Evolutionary conservation across 192 early-diverging fungal genomes (phyloP), one percentile per base, ranked within the genome.

Genomic region (Umbelopsis ramanniana): DNA sequence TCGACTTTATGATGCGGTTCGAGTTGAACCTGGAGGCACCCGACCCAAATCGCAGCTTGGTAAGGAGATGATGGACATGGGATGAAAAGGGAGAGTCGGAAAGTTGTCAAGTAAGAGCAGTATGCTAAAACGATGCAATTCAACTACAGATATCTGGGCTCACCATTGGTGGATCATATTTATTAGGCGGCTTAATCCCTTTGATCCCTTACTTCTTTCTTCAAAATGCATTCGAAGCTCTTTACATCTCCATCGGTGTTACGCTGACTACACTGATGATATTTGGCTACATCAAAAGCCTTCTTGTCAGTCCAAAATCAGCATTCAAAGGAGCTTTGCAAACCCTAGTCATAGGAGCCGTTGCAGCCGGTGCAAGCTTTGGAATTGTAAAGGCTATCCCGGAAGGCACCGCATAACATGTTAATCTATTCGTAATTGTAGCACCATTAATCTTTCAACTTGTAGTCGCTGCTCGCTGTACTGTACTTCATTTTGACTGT

Each of bases 1-100:
- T 91, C 26, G 88, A 91, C 52, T 91, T 91, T 63, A 91, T 91
- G 90, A 91, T 91, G 90, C 82, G 86, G 55, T 88, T 89, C 75
- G 88, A 91, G 76, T 73, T 91, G 33, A 75, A 76, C 38, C 74
- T 91, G 37, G 87, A 89, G 60, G 84, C 79, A 67, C 89, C 89
- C 19, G 81, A 86, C 66, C 71, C 80, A n/a, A 76, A 75, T 52
- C 82, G 88, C 14, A 76, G 84, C 21, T 85, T 84, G 83, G 81
- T 88, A 72, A 73, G 52, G 69, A 29, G 29, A 37, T 71, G 48
- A 17, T 50, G 48, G 17, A 17, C 5, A 17, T 5, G 8, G 8
- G 6, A 43, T 11, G 40, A 43, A 43, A 12, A 11, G 6, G 48
- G 15, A 8, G 48, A 50, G 29, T 50, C 6, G 48, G 1, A 17